Evolutionary conservation across 1,139 yeast species (phyloP).

Genomic region (Scheffersomyces parashehatae): DNA sequence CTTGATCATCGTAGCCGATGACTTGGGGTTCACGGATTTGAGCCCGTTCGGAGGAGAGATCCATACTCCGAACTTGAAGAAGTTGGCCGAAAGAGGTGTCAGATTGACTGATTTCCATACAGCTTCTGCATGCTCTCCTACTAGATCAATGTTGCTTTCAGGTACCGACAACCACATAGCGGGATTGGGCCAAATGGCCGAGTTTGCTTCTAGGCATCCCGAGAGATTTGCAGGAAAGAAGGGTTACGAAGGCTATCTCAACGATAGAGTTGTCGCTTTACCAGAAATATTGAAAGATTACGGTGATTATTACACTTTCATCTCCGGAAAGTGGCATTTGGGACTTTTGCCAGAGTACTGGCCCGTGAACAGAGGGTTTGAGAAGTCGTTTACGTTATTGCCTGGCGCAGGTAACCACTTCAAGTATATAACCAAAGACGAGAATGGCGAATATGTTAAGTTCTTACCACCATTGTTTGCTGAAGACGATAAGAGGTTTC

Average conservation of each 20-base stretch:
- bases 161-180: slow-evolving; percentile 66
- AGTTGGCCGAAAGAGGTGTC: slow-evolving; percentile 44
- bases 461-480: slow-evolving; percentile 38
- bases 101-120: slow-evolving; percentile 61
- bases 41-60: slow-evolving; percentile 62
- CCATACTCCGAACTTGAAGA: slow-evolving; percentile 52
- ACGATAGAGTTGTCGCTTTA: slow-evolving; percentile 52
- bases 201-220: slow-evolving; percentile 39
- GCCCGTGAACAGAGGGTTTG: slow-evolving; percentile 55
- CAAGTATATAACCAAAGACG: slow-evolving; percentile 45
- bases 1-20: slow-evolving; percentile 61
- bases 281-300: slow-evolving; percentile 52
- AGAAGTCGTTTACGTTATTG: slow-evolving; percentile 48
- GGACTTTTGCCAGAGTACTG: slow-evolving; percentile 51
- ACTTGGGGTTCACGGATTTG: slow-evolving; percentile 61
- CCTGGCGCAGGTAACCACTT: slow-evolving; percentile 64
- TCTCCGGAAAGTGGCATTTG: slow-evolving; percentile 62
- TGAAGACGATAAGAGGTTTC: slow-evolving; percentile 35
- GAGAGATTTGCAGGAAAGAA: slow-evolving; percentile 46
- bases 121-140: slow-evolving; percentile 67
- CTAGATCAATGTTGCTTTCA: slow-evolving; percentile 60
- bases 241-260: slow-evolving; percentile 59
- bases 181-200: slow-evolving; percentile 62
- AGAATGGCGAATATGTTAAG: slow-evolving; percentile 20
- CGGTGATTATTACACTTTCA: slow-evolving; percentile 48